Evolutionary conservation across 768 basidiomycete genomes (phyloP).

Genomic region (Lactarius indigo): DNA sequence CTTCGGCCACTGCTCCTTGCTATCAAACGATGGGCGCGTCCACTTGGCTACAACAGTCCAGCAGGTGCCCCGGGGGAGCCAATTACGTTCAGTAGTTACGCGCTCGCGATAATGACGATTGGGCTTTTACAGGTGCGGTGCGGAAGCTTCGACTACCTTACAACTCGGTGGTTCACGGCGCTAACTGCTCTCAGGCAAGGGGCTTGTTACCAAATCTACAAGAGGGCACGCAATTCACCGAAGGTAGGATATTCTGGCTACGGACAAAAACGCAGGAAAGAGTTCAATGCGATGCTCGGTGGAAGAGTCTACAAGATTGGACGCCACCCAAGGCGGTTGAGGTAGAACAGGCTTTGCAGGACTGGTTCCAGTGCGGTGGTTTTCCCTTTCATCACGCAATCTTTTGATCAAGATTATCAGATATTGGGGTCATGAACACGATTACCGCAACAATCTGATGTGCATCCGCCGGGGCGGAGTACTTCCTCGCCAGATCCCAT

Average conservation of each 20-base stretch:
- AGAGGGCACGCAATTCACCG: constrained; percentile 30
- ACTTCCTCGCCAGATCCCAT: constrained; percentile 25
- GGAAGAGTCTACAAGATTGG: constrained; percentile 14
- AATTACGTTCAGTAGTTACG: constrained; percentile 57
- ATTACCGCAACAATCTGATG: constrained; percentile 33
- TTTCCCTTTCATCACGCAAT: background rate
- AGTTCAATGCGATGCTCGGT: constrained; percentile 18
- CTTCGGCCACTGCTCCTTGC: constrained; percentile 43
- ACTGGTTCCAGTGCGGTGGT: constrained; percentile 12
- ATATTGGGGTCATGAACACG: constrained; percentile 43
- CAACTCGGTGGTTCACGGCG: background rate
- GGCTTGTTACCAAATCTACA: constrained; percentile 54
- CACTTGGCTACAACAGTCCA: constrained; percentile 49
- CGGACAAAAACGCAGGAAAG: constrained; percentile 21
- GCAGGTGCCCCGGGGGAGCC: constrained; percentile 24
- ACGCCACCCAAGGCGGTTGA: constrained; percentile 6
- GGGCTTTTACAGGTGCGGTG: constrained; percentile 51
- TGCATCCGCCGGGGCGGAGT: constrained; percentile 44
- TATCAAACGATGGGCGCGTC: constrained; percentile 61
- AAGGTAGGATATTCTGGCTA: constrained; percentile 35
- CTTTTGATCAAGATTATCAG: constrained; percentile 31
- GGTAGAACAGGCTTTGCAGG: constrained; percentile 18
- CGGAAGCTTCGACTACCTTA: background rate
- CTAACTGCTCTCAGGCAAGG: constrained; percentile 35
- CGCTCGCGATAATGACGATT: constrained; percentile 58